Evolutionary conservation across 2,329 filamentous ascomycete genomes (phyloP), one percentile per base, ranked within the genome.

Genomic region (Pestalotiopsis sp.): DNA sequence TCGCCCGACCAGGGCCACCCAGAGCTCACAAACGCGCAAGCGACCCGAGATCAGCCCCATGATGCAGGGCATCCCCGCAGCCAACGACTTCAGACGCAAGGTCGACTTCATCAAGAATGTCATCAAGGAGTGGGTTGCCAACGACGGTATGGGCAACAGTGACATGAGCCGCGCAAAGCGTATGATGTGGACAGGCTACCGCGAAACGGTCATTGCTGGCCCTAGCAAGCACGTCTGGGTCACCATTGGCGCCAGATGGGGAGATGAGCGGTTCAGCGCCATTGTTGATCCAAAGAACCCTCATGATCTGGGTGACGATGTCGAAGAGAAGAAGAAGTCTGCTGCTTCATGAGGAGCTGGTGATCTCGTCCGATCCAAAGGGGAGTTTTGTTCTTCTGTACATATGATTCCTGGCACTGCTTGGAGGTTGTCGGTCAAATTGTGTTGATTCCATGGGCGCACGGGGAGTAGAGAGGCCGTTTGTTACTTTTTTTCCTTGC

Each of bases 51-150:
- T 91, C 72, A 84, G 86, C 61, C 83, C 86, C 0, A 86, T 88
- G 75, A 80, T 90, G 14, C 88, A 90, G 77, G 84, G 86, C 68
- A 89, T 93, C 68, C 91, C 92, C 0, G 86, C 87, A 23, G 90
- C 91, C 56, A 95, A 95, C 77, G 88, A 91, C 72, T 89, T 95
- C 76, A 88, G 90, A 41, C 85, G 85, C 73, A 95, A 95, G 83
- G 86, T 95, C 68, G 86, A 90, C 69, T 95, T 95, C 76, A 89
- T 95, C 74, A 85, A 87, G 72, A 81, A 86, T 65, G 86, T 93
- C 17, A 85, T 94, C 12, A 86, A 86, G 71, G 91, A 93, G 77
- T 95, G 93, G 93, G 87, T 90, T 13, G 75, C 78, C 67, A 91
- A 92, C 73, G 90, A 89, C 3, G 93, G 93, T 2, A 80, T 95